These are phyloP conservation scores for Cenococcum geophilum DNA, from an alignment of 495 filamentous ascomycete species.

Conservation along the genomic window DNA sequence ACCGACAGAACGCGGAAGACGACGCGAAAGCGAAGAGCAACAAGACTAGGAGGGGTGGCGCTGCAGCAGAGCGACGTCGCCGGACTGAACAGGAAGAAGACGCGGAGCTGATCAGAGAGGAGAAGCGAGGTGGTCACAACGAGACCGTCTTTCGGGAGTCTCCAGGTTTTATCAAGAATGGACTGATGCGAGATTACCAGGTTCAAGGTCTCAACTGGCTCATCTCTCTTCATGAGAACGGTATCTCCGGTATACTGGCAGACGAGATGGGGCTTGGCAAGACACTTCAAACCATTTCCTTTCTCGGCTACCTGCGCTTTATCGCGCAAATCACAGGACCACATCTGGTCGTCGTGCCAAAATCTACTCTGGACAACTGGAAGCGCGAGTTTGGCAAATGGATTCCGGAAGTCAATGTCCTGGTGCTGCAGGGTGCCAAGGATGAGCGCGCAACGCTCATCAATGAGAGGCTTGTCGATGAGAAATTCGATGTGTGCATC, in stretches of 20 bases:
- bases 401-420: constrained; percentile 91
- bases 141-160: constrained; percentile 91
- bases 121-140: constrained; percentile 75
- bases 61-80: constrained; percentile 70
- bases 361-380: constrained; percentile 99
- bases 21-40: constrained; percentile 64
- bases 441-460: constrained; percentile 87
- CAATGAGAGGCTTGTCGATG: constrained; percentile 80
- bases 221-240: constrained; percentile 96
- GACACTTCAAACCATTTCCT: constrained; percentile 85
- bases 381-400: constrained; percentile 86
- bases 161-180: constrained; percentile 77
- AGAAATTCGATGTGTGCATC: constrained; percentile 89
- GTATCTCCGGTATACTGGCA: constrained; percentile 94
- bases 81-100: constrained; percentile 98
- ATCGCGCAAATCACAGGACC: constrained; percentile 81
- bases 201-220: constrained; percentile 94
- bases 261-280: constrained; percentile 98
- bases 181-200: constrained; percentile 92
- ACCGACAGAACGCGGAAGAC: constrained; percentile 77
- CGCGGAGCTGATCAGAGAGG: constrained; percentile 86
- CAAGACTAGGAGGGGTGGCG: constrained; percentile 71
- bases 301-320: constrained; percentile 89
- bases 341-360: constrained; percentile 91
- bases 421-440: constrained; percentile 92